Evolutionary conservation across 2,329 filamentous ascomycete species (phyloP).

Genomic region (Talaromyces sp.): DNA sequence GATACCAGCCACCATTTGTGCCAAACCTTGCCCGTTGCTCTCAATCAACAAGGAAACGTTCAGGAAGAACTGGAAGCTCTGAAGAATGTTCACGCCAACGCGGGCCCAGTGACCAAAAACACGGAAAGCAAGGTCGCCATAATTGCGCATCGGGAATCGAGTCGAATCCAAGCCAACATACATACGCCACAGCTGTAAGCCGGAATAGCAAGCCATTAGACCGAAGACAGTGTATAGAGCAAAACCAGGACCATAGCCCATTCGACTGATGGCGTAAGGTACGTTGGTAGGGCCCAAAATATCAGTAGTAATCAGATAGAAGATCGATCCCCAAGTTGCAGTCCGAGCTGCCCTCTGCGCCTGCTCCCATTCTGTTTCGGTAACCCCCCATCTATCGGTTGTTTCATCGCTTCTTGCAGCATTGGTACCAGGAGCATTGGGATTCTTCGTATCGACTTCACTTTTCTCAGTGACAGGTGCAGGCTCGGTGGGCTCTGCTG

Average conservation of each 20-base stretch:
- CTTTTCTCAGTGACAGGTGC: constrained; percentile 3
- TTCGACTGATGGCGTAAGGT: constrained; percentile 31
- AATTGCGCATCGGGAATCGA: constrained; percentile 51
- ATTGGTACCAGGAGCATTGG: neutral
- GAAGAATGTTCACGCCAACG: constrained; percentile 53
- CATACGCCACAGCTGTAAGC: constrained; percentile 51
- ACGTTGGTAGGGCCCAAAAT: constrained; percentile 50
- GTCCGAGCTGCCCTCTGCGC: constrained; percentile 52
- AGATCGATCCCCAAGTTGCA: constrained; percentile 50
- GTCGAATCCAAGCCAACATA: constrained; percentile 53
- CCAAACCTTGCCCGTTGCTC: constrained; percentile 44
- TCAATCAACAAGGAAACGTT: constrained; percentile 42
- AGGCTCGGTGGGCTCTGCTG: neutral
- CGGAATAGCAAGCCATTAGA: constrained; percentile 46
- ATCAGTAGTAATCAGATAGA: constrained; percentile 56
- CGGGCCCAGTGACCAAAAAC: constrained; percentile 50
- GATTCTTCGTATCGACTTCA: neutral
- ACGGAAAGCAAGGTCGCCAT: constrained; percentile 54
- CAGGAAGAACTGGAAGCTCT: constrained; percentile 31
- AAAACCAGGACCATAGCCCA: constrained; percentile 51
- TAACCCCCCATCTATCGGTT: constrained; percentile 24
- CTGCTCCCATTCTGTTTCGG: constrained; percentile 51
- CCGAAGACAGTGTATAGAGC: constrained; percentile 52
- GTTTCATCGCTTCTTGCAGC: neutral
- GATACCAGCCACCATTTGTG: constrained; percentile 48